phyloP scores from a whole-genome alignment of 129 eudicot genomes.

The Flaveria brownii region DNA sequence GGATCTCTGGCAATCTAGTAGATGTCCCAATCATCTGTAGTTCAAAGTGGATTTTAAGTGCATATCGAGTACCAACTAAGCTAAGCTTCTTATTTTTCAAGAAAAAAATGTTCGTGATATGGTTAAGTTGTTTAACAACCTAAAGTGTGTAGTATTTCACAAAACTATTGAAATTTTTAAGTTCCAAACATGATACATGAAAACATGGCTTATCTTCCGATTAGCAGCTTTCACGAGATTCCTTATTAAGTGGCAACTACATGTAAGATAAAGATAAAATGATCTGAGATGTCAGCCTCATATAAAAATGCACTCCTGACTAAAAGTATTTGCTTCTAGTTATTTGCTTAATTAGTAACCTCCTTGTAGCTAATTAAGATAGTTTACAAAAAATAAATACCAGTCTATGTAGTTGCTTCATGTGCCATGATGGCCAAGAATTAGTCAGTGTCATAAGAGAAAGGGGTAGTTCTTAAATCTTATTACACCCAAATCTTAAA shows the following conservation, averaged over 20 bases:
- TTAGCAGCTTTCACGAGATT: background rate
- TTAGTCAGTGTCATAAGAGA: background rate
- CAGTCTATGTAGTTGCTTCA: background rate
- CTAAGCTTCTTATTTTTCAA: background rate
- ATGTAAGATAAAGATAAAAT: constrained; percentile 2
- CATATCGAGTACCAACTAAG: constrained; percentile 1
- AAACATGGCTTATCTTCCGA: background rate
- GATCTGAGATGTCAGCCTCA: background rate
- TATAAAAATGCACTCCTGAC: background rate
- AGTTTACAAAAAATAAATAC: background rate
- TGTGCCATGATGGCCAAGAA: background rate
- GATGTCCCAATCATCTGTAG: constrained; percentile 86
- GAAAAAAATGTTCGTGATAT: background rate
- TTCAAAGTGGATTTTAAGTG: constrained; percentile 25
- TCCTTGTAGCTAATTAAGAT: background rate
- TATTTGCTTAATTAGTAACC: background rate
- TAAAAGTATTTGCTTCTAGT: background rate
- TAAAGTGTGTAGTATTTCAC: constrained; percentile 14
- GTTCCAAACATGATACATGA: constrained; percentile 4
- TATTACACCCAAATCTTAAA: background rate
- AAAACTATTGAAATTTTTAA: background rate
- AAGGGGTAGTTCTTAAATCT: background rate
- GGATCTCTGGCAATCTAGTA: constrained; percentile 84
- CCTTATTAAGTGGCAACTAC: background rate
- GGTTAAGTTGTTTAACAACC: background rate